Base-by-base conservation (phyloP, 768 basidiomycete species). In the Chlorophyllum brunneum region DNA sequence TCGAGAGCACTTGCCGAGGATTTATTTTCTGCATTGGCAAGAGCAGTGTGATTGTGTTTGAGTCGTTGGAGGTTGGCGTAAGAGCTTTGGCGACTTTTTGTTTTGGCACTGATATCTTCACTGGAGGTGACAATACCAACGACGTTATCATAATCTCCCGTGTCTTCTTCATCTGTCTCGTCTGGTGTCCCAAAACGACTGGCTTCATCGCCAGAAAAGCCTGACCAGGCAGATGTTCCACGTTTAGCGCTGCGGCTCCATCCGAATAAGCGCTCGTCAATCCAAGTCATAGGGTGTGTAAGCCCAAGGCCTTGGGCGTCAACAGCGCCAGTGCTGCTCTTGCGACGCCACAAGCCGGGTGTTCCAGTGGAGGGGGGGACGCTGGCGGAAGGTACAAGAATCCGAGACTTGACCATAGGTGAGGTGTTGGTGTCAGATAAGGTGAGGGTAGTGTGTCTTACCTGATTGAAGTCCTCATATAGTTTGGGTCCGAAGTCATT, bases 261-360 rank as follows among this genome's bases (percentile, higher is more conserved):
- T 38, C 93, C 94, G 63, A 95, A 97, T 22, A 97, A 77, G 6
- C 90, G 84, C 68, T 95, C 94, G 65, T 97, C 93, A 13, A 95
- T 78, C 92, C 92, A 95, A 11, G 87, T 85, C 88, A 95, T 93
- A 0, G 93, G 93, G 68, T 97, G 92, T 11, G 83, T 88, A 29
- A 95, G 76, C 24, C 92, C 79, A 46, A 86, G 81, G 38, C 88
- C 89, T 70, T 92, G 89, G 0, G 86, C 87, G 64, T 90, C 89
- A n/a, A 90, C 84, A 29, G 86, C 88, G 22, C 88, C 88, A 36
- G 80, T 85, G 29, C 84, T 81, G 59, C 85, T 88, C 70, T 90
- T 92, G 27, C 92, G 73, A 53, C 85, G 77, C 82, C 89, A 88
- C 42, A 92, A 63, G 6, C 88, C 90, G 10, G 85, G 80, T 5